These are phyloP conservation scores for Hemisphaericaspora nanyangensis DNA, from an alignment of 805 yeast genomes.

Conservation along the genomic window DNA sequence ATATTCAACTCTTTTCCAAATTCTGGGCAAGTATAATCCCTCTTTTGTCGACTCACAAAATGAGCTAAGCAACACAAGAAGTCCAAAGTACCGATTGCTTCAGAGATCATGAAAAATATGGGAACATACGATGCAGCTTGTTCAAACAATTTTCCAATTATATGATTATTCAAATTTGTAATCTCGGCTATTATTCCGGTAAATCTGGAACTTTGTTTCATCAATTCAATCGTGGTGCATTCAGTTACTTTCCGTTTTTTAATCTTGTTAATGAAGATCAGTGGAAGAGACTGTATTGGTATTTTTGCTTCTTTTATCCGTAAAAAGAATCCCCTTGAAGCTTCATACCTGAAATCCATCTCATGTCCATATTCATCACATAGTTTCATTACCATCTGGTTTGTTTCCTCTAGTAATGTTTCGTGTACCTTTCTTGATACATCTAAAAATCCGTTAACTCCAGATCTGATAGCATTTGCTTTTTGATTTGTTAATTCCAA, in stretches of 20 bases:
- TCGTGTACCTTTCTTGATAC: slow-evolving; percentile 7
- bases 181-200: slow-evolving; percentile 40
- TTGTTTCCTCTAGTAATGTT: slow-evolving; percentile 2
- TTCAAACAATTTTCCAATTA: slow-evolving; percentile 19
- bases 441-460: slow-evolving; percentile 10
- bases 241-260: slow-evolving; percentile 7
- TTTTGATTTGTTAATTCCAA: slow-evolving; percentile 8
- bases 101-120: slow-evolving; percentile 9
- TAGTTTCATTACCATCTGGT: not conserved
- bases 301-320: slow-evolving; percentile 1
- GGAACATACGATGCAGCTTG: slow-evolving; percentile 4
- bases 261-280: slow-evolving; percentile 4
- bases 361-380: not conserved
- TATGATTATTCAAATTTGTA: slow-evolving; percentile 36
- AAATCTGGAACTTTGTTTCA: slow-evolving; percentile 30
- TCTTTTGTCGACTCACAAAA: slow-evolving; percentile 12
- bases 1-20: slow-evolving; percentile 27
- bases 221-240: slow-evolving; percentile 8
- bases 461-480: slow-evolving; percentile 7
- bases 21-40: slow-evolving; percentile 27
- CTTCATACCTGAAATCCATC: slow-evolving; percentile 5
- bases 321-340: slow-evolving; percentile 7
- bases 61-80: slow-evolving; percentile 27
- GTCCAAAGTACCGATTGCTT: slow-evolving; percentile 25
- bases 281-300: not conserved